Base-by-base conservation (phyloP, 768 basidiomycete species). In the Trametopsis cervina region DNA sequence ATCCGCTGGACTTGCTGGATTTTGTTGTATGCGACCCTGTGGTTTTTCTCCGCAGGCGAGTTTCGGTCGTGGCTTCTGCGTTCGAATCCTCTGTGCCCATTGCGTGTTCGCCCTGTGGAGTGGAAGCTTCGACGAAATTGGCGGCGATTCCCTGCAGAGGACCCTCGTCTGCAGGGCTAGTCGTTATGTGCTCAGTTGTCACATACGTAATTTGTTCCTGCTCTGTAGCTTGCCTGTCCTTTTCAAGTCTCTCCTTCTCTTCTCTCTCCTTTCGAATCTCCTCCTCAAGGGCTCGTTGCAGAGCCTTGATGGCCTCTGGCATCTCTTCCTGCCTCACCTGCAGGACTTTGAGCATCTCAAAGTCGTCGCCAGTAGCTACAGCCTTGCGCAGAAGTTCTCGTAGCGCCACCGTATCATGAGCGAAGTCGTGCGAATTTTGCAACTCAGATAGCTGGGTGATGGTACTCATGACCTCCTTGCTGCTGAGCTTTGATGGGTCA, bases 291-390 rank as follows among this genome's bases (percentile, higher is more conserved):
- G 78, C 79, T 20, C 87, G 66, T 65, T 87, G 86, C 15, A 90
- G 69, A 3, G 87, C 81, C 66, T 86, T 87, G 61, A 89, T 80
- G 11, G 85, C 85, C 62, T 90, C 88, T 1, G 83, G 81, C 75
- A 87, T 82, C 61, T 87, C 83, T 39, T 78, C 76, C 40, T 78
- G 67, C 26, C 72, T 72, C 38, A 83, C 75, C 53, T 84, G 77
- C 35, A 88, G 67, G 1, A 81, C 73, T 17, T 71, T 67, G 25
- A 86, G 64, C 72, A 88, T 78, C 54, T 79, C 75, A 7, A 69
- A 75, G 57, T 89, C 87, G 53, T 68, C 80, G 46, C 75, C 75
- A 4, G 75, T 68, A 44, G 71, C 68, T 23, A 85, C 65, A 12
- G 83, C 82, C 1, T 61, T 62, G 4, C 75, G 74, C 71, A 89